These are phyloP conservation scores for Fusarium avenaceum DNA, from an alignment of 2,329 filamentous ascomycete genomes.

Conservation along the genomic window DNA sequence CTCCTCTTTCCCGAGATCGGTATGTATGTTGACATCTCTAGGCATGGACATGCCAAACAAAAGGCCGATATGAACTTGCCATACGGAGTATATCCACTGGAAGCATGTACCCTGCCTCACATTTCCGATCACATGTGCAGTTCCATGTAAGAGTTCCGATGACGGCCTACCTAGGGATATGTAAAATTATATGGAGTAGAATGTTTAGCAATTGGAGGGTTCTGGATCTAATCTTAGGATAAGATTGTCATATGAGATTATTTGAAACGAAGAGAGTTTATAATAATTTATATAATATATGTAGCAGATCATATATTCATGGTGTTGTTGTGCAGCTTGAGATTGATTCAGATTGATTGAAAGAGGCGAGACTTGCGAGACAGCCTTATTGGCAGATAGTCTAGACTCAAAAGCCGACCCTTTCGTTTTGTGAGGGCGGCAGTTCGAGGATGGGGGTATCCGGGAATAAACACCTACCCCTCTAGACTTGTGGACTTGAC, in stretches of 20 bases:
- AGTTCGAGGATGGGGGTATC: background rate
- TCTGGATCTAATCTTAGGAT: too few species aligned
- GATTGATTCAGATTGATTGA: background rate
- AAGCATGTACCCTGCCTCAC: conserved; percentile 6
- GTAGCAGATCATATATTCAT: background rate
- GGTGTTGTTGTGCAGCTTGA: background rate
- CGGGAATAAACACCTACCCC: background rate
- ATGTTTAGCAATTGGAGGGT: too few species aligned
- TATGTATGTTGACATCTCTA: conserved; percentile 3
- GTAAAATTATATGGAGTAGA: too few species aligned
- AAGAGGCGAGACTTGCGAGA: background rate
- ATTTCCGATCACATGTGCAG: conserved; percentile 14
- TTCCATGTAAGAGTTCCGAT: too few species aligned
- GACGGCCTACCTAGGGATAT: too few species aligned
- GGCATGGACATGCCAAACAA: conserved; percentile 1
- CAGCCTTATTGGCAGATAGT: background rate
- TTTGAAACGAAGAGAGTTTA: too few species aligned
- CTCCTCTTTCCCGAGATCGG: background rate
- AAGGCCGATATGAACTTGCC: too few species aligned
- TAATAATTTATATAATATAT: too few species aligned
- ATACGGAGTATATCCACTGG: too few species aligned
- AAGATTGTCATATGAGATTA: too few species aligned
- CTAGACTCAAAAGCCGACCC: background rate
- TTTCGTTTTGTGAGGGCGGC: background rate
- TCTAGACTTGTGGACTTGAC: background rate